Percentiles rank a stretch among this genome's conserved stretches.
Conservation (phyloP, 257 asterid species). For the Scutellaria galericulata region DNA sequence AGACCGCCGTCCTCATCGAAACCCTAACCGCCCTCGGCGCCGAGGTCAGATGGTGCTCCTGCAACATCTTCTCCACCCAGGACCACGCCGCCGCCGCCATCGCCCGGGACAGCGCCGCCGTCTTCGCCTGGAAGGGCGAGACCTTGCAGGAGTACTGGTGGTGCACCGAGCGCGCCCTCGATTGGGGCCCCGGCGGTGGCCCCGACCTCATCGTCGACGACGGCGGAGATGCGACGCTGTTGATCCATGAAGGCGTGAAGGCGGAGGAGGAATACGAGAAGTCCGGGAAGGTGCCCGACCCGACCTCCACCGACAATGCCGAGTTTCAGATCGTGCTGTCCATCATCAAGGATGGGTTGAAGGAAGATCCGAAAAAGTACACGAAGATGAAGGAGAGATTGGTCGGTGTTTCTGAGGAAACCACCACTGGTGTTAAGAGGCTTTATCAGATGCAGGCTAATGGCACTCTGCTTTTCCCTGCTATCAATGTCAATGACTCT, state of each 20-base stretch:
- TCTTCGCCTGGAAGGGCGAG: no score
- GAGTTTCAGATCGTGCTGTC: constrained; percentile 50
- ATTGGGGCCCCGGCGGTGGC: constrained; percentile 53
- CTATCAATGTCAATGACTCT: constrained; percentile 46
- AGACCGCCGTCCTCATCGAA: no score
- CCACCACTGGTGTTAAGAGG: constrained; percentile 55
- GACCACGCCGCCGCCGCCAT: no score
- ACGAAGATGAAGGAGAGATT: constrained; percentile 50
- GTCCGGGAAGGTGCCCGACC: constrained; percentile 44
- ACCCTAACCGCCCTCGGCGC: no score
- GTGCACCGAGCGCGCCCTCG: constrained; percentile 55
- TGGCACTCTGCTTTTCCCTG: constrained; percentile 47
- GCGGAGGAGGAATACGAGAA: constrained; percentile 47
- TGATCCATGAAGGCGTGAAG: constrained; percentile 53
- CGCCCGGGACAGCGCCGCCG: no score
- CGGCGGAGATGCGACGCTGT: constrained; percentile 49
- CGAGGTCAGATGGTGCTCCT: no score
- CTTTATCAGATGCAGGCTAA: constrained; percentile 50
- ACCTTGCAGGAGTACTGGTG: constrained; percentile 51
- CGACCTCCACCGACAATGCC: constrained; percentile 45
- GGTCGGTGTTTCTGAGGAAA: constrained; percentile 57
- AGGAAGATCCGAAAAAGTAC: constrained; percentile 44
- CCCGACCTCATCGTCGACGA: constrained; percentile 53
- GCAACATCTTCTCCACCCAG: no score
- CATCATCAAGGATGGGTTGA: constrained; percentile 43